A percentile compares a stretch with the other conserved stretches of the same genome.
Evolutionary conservation across 1,139 yeast genomes (phyloP).

Genomic region (Sugiyamaella castrensis): DNA sequence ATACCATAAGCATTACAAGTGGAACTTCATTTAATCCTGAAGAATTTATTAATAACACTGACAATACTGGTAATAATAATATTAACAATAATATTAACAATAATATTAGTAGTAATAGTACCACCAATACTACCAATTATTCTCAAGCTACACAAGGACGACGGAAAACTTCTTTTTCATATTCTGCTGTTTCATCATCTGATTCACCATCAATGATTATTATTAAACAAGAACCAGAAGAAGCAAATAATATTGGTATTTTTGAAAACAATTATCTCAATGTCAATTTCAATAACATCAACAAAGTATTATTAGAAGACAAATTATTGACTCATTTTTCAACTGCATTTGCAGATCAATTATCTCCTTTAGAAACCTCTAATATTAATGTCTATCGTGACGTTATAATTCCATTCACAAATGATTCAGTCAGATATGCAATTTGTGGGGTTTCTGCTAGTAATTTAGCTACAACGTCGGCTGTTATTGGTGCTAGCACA

Average conservation of each 20-base stretch:
- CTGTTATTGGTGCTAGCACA: not conserved
- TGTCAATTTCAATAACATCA: not conserved
- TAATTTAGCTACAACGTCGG: constrained; percentile 16
- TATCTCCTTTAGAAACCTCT: constrained; percentile 18
- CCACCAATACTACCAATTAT: not conserved
- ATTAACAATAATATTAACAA: not conserved
- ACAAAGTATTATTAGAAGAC: not conserved
- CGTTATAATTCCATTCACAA: constrained; percentile 14
- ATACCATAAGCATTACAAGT: not conserved
- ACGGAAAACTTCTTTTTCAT: no score
- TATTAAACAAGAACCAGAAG: no score
- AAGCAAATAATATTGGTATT: no score
- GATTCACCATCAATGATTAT: no score
- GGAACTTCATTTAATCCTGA: no score
- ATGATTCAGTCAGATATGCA: constrained; percentile 19
- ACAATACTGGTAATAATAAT: not conserved
- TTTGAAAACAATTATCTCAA: not conserved
- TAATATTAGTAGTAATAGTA: not conserved
- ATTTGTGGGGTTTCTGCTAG: constrained; percentile 24
- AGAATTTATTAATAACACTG: not conserved
- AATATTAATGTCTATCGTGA: constrained; percentile 18
- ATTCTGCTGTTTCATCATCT: no score
- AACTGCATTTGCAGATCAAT: constrained; percentile 18
- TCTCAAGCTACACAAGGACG: no score
- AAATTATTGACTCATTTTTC: constrained; percentile 19